Conservation (phyloP, 805 yeast genomes). For the Tetrapisispora arboricola region DNA sequence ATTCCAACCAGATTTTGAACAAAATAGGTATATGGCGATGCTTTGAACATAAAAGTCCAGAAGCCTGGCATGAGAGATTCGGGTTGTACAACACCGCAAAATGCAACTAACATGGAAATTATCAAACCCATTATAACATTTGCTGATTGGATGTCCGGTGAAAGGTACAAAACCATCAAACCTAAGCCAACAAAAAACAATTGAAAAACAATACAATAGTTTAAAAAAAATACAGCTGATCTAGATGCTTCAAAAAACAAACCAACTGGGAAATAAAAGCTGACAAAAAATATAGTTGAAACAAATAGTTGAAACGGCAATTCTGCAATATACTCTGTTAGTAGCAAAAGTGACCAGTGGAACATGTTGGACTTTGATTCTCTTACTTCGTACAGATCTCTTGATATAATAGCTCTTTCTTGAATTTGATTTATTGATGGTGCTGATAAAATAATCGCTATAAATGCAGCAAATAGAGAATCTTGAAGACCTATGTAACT, state of each 20-base stretch:
- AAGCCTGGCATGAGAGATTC: constrained; percentile 31
- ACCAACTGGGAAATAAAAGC: constrained; percentile 34
- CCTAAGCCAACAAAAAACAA: constrained; percentile 35
- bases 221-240: constrained; percentile 37
- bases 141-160: constrained; percentile 23
- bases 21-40: constrained; percentile 35
- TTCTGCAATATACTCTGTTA: constrained; percentile 29
- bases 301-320: constrained; percentile 27
- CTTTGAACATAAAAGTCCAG: constrained; percentile 35
- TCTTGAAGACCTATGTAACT: constrained; percentile 34
- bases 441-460: constrained; percentile 31
- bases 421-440: constrained; percentile 34
- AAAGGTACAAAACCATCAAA: constrained; percentile 23
- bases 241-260: constrained; percentile 25
- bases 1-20: constrained; percentile 38
- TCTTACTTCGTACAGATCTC: constrained; percentile 34
- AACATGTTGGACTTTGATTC: constrained; percentile 34
- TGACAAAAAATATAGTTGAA: constrained; percentile 27
- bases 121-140: constrained; percentile 18
- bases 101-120: constrained; percentile 27
- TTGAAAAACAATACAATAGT: constrained; percentile 35
- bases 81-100: constrained; percentile 34
- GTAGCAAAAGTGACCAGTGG: constrained; percentile 32
- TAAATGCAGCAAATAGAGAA: constrained; percentile 31
- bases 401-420: constrained; percentile 29